Conservation (phyloP, 495 filamentous ascomycete species). For the Aspergillus bertholletiae region DNA sequence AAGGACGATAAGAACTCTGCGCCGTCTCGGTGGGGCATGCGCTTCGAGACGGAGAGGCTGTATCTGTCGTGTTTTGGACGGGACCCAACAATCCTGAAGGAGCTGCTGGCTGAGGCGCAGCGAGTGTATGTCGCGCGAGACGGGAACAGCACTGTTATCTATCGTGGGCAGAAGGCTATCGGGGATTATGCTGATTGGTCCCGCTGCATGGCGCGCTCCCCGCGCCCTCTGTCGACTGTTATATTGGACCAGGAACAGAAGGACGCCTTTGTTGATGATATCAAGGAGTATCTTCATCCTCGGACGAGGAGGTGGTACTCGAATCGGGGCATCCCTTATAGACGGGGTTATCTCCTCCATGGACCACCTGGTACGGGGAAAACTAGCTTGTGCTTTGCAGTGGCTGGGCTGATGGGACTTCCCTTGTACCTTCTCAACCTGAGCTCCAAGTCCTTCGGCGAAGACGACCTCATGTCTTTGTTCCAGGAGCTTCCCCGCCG, state of each 20-base stretch:
- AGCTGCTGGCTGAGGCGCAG: conserved; percentile 63
- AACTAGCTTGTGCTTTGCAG: conserved; percentile 48
- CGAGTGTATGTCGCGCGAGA: conserved; percentile 54
- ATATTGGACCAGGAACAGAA: conserved; percentile 76
- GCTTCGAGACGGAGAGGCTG: conserved; percentile 51
- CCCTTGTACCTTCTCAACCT: conserved; percentile 46
- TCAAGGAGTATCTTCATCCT: conserved; percentile 84
- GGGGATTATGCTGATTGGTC: conserved; percentile 52
- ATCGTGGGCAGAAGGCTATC: conserved; percentile 44
- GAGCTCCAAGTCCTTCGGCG: conserved; percentile 42
- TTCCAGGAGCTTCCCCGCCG: conserved; percentile 55
- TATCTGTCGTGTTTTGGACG: conserved; percentile 65
- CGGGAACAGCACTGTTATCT: conserved; percentile 61
- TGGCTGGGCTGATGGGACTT: conserved; percentile 40
- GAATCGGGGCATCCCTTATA: conserved; percentile 56
- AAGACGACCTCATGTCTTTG: conserved; percentile 66
- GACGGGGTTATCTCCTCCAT: conserved; percentile 45
- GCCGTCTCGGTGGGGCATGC: conserved; percentile 22
- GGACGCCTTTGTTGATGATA: conserved; percentile 66
- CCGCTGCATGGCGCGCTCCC: conserved; percentile 64
- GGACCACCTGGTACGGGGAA: conserved; percentile 50
- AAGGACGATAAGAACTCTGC: conserved; percentile 23
- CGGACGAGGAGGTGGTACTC: conserved; percentile 74
- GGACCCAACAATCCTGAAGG: conserved; percentile 60
- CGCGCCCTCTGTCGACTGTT: conserved; percentile 78